A percentile compares a stretch with the other conserved stretches of the same genome.
Evolutionary conservation across 108 stramenopile species (phyloP).

Genomic region (Seminavis robusta): DNA sequence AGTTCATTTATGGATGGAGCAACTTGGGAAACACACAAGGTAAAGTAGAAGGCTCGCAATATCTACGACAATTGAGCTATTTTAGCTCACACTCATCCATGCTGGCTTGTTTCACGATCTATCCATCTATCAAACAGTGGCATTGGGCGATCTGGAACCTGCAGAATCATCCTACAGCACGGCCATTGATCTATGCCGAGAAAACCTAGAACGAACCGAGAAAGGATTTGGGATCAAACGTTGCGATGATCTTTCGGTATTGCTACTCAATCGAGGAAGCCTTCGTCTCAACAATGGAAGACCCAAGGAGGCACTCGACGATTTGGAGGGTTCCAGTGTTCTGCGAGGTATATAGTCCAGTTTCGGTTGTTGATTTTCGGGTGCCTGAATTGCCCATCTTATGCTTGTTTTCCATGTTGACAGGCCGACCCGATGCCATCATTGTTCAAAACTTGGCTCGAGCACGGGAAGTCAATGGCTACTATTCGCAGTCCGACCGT

Average conservation of each 20-base stretch:
- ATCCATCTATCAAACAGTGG: no score
- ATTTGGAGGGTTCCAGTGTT: constrained; percentile 46
- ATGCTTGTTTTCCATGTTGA: no score
- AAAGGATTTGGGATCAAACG: constrained; percentile 40
- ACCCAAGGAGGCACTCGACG: constrained; percentile 60
- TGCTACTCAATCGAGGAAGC: constrained; percentile 72
- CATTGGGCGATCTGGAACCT: constrained; percentile 48
- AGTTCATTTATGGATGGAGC: constrained; percentile 81
- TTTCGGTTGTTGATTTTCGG: no score
- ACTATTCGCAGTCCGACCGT: constrained; percentile 49
- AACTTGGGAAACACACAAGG: constrained; percentile 75
- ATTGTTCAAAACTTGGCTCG: constrained; percentile 76
- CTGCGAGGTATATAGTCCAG: no score
- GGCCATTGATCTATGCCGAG: constrained; percentile 63
- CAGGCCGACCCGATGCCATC: constrained; percentile 72
- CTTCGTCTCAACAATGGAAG: constrained; percentile 68
- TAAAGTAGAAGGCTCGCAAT: no score
- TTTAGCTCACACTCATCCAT: no score
- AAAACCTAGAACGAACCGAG: constrained; percentile 39
- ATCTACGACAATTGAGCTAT: no score
- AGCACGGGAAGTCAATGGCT: constrained; percentile 73
- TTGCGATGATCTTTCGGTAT: constrained; percentile 72
- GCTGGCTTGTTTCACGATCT: no score
- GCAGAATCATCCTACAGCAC: constrained; percentile 67
- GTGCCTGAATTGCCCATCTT: no score